phyloP scores from a whole-genome alignment of 148 eudicot genomes.

The Camellia granthamiana region DNA sequence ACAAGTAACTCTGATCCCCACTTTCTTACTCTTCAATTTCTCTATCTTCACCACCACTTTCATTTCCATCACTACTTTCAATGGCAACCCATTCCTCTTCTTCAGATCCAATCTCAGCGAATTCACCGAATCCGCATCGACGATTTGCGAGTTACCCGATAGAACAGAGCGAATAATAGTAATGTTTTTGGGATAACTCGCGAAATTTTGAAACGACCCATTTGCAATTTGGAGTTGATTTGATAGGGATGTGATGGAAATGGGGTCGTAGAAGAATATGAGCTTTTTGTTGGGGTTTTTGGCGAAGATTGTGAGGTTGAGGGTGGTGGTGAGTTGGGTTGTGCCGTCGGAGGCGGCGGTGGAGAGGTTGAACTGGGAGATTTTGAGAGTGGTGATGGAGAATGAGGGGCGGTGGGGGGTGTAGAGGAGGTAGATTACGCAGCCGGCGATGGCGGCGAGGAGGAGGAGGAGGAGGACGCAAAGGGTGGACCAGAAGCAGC shows the following conservation, averaged over 20 bases:
- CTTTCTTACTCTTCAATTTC: slow-evolving; percentile 45
- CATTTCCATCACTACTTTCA: slow-evolving; percentile 52
- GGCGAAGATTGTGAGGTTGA: slow-evolving; percentile 69
- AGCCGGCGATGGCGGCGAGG: slow-evolving; percentile 60
- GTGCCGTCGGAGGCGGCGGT: slow-evolving; percentile 46
- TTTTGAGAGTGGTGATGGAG: slow-evolving; percentile 48
- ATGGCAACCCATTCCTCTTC: slow-evolving; percentile 52
- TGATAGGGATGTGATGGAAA: slow-evolving; percentile 28
- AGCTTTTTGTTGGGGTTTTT: slow-evolving; percentile 75
- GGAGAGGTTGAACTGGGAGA: slow-evolving; percentile 62
- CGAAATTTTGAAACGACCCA: slow-evolving; percentile 46
- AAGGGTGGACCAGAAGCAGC: slow-evolving; percentile 61
- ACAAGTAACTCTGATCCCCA: slow-evolving; percentile 73
- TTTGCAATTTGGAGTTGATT: slow-evolving; percentile 40
- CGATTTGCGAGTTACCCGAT: slow-evolving; percentile 8
- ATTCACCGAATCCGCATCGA: slow-evolving; percentile 49
- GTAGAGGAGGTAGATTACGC: slow-evolving; percentile 68
- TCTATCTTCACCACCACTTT: slow-evolving; percentile 60
- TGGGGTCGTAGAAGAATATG: slow-evolving; percentile 42
- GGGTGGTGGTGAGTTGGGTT: slow-evolving; percentile 38
- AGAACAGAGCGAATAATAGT: slow-evolving; percentile 39
- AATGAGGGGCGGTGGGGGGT: slow-evolving; percentile 77
- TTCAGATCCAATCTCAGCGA: slow-evolving; percentile 52
- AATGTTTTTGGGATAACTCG: slow-evolving; percentile 33
- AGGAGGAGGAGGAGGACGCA: slow-evolving; percentile 45